These are phyloP conservation scores for Chlamydomonas urium DNA, from an alignment of 139 green algal species.

Conservation along the genomic window DNA sequence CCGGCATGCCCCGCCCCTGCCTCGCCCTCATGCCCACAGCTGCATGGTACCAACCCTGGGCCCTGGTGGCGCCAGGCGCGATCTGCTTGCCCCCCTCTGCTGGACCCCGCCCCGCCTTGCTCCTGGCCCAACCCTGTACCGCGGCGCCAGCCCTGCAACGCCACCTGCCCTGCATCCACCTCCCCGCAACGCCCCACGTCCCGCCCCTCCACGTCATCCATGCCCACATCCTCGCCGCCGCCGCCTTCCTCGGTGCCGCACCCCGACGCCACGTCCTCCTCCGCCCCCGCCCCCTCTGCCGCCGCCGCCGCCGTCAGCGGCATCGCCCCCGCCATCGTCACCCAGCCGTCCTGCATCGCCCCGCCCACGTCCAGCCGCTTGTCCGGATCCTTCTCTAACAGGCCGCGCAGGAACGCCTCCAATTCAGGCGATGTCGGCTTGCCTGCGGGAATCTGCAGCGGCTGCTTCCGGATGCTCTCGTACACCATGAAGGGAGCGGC, in stretches of 20 bases:
- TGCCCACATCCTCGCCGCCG: background rate
- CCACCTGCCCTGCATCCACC: no score
- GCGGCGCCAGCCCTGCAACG: no score
- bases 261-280: background rate
- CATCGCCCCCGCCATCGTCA: conserved; percentile 21
- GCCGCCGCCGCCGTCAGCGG: conserved; percentile 11
- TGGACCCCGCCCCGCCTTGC: no score
- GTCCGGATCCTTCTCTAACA: conserved; percentile 37
- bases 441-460: conserved; percentile 14
- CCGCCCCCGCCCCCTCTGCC: background rate
- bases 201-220: conserved; percentile 18
- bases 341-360: conserved; percentile 25
- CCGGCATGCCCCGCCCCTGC: no score
- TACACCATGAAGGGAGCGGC: conserved; percentile 44
- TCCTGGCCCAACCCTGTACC: no score
- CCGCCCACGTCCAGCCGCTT: conserved; percentile 32
- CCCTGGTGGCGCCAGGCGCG: no score
- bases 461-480: conserved; percentile 31
- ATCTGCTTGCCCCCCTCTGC: no score
- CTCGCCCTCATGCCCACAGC: no score
- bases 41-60: no score
- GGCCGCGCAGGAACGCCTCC: conserved; percentile 15
- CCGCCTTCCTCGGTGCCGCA: background rate
- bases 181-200: background rate
- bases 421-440: conserved; percentile 17